Base-by-base conservation (phyloP, 371 early-diverging fungal species). In the Paraphysoderma sedebokerense region DNA sequence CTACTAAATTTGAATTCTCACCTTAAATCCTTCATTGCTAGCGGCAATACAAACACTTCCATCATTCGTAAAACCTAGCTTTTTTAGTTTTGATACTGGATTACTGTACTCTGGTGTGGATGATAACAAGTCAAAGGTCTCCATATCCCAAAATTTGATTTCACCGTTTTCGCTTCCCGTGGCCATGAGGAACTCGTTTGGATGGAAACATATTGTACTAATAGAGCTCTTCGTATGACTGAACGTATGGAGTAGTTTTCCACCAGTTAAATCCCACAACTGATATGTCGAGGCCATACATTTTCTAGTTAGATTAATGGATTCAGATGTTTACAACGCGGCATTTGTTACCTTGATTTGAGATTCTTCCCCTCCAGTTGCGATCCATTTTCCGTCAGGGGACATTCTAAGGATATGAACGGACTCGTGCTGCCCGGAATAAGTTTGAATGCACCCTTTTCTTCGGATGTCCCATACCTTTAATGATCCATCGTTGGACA, bases 391-490 rank as follows among this genome's bases (percentile, higher is more conserved):
- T n/a, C 75, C 75, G 52, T 74, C 75, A 1, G 75, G 75, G 3
- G 66, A 68, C 20, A 74, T 66, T 26, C 56, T 44, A 2, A 74
- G 17, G 9, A 45, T 48, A 15, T 26, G 37, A 9, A 64, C 48
- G 23, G 13, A 22, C 13, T 4, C 5, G 15, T 6, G 31, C 45
- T n/a, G 9, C 13, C 2, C 7, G 15, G 9, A 22, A 47, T 69
- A 68, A 0, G 71, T 71, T 38, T 72, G 75, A 39, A 74, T 70
- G 49, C 67, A 71, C 0, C 68, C 68, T 50, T 65, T 69, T 22
- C 67, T 52, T 29, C 68, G 49, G 12, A 79, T 57, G 48, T 73
- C 78, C 82, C 82, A 81, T 8, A 77, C 51, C 47, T 71, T 76
- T 13, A 76, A 69, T 2, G 67, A 52, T 31, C 55, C 61, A 47